Evolutionary conservation across 345 rosid species (phyloP).

Genomic region (Limnanthes douglasii): DNA sequence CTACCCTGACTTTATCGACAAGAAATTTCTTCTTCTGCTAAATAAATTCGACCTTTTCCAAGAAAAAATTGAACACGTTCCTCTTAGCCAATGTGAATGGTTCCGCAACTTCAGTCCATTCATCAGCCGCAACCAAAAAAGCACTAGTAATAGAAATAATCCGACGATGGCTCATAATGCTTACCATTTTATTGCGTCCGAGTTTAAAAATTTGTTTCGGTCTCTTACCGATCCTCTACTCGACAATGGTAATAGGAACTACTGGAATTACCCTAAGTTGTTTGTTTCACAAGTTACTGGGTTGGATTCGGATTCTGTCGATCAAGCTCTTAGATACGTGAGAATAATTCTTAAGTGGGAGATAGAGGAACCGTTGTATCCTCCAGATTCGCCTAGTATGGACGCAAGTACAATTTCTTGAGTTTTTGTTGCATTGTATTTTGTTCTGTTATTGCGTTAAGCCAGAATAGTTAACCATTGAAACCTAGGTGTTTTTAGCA

Average conservation of each 20-base stretch:
- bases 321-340: constrained; percentile 39
- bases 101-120: constrained; percentile 58
- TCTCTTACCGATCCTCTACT: constrained; percentile 20
- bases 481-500: no score
- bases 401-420: no score
- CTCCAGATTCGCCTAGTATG: no score
- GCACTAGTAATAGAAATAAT: constrained; percentile 11
- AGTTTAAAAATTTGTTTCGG: constrained; percentile 57
- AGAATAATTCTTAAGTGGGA: constrained; percentile 55
- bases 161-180: constrained; percentile 49
- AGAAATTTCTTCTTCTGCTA: constrained; percentile 67
- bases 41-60: constrained; percentile 72
- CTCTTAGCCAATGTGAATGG: constrained; percentile 69
- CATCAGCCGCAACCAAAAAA: constrained; percentile 21
- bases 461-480: no score
- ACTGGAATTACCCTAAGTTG: constrained; percentile 33
- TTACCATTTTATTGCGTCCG: constrained; percentile 45
- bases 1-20: constrained; percentile 39
- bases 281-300: constrained; percentile 37
- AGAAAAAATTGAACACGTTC: constrained; percentile 44
- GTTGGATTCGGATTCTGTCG: constrained; percentile 46
- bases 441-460: no score
- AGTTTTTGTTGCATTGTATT: no score
- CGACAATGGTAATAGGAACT: constrained; percentile 7
- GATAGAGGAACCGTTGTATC: constrained; percentile 31